These are phyloP conservation scores for Fusarium nodosum DNA, from an alignment of 2,329 filamentous ascomycete genomes.

Conservation along the genomic window DNA sequence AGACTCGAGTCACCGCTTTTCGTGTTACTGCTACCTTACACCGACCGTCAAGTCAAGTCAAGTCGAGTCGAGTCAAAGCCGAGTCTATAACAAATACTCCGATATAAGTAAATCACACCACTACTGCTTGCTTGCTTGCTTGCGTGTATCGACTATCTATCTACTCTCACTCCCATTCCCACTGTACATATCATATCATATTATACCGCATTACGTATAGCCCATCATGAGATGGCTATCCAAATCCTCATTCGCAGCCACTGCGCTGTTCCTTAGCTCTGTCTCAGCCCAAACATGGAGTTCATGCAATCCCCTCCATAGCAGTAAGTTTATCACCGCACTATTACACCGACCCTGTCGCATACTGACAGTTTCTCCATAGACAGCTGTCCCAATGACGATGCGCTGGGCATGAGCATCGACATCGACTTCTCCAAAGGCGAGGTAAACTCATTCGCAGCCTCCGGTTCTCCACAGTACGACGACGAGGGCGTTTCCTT, in stretches of 20 bases:
- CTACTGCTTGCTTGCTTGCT: background rate
- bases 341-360: constrained; percentile 12
- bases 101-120: constrained; percentile 6
- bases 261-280: constrained; percentile 45
- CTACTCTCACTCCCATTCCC: background rate
- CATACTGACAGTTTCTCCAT: constrained; percentile 11
- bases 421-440: constrained; percentile 86
- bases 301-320: constrained; percentile 56
- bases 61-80: background rate
- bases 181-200: constrained; percentile 25
- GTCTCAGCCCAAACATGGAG: constrained; percentile 58
- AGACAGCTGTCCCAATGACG: constrained; percentile 78
- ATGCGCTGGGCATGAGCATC: constrained; percentile 86
- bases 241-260: constrained; percentile 38
- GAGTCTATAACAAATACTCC: constrained; percentile 7
- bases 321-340: constrained; percentile 50
- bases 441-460: constrained; percentile 81
- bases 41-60: constrained; percentile 9
- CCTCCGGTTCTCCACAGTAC: constrained; percentile 79
- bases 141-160: background rate
- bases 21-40: constrained; percentile 10
- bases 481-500: constrained; percentile 82
- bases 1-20: constrained; percentile 11
- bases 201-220: constrained; percentile 13
- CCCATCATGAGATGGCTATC: constrained; percentile 47